These are phyloP conservation scores for Colletotrichum karsti DNA, from an alignment of 2,329 filamentous ascomycete genomes.

Conservation along the genomic window DNA sequence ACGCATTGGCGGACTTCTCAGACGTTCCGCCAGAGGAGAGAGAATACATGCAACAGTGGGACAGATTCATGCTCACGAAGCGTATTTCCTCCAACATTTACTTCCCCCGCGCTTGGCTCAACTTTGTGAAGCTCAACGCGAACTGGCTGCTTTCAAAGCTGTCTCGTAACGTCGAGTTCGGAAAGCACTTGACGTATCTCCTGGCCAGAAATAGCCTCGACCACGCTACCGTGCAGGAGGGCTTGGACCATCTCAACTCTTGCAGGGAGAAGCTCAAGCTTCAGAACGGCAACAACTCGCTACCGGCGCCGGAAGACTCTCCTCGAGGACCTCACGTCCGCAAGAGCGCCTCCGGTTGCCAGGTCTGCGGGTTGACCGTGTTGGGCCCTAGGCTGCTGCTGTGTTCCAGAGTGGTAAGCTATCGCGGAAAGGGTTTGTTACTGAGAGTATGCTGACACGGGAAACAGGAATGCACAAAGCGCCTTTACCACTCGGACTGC, in stretches of 20 bases:
- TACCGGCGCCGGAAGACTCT: conserved; percentile 34
- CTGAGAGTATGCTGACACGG: not conserved
- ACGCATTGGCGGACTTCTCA: conserved; percentile 64
- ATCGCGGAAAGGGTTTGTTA: not conserved
- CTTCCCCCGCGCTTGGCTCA: conserved; percentile 59
- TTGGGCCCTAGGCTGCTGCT: conserved; percentile 56
- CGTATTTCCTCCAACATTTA: conserved; percentile 61
- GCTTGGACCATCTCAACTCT: conserved; percentile 52
- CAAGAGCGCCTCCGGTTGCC: conserved; percentile 55
- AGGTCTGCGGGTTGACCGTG: conserved; percentile 56
- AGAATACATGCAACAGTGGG: conserved; percentile 68
- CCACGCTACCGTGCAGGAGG: conserved; percentile 52
- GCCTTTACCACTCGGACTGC: conserved; percentile 60
- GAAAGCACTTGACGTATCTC: conserved; percentile 61
- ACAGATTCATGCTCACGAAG: conserved; percentile 60
- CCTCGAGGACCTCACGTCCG: conserved; percentile 45
- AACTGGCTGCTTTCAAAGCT: conserved; percentile 59
- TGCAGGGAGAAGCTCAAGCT: conserved; percentile 40
- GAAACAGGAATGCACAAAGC: conserved; percentile 48
- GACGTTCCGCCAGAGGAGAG: conserved; percentile 63
- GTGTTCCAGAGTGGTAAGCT: conserved; percentile 58
- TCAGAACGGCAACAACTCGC: not conserved
- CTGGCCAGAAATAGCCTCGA: conserved; percentile 57
- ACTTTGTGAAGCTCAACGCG: conserved; percentile 59
- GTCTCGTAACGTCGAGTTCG: conserved; percentile 61